phyloP scores from a whole-genome alignment of 345 rosid genomes.

The Excoecaria agallocha region DNA sequence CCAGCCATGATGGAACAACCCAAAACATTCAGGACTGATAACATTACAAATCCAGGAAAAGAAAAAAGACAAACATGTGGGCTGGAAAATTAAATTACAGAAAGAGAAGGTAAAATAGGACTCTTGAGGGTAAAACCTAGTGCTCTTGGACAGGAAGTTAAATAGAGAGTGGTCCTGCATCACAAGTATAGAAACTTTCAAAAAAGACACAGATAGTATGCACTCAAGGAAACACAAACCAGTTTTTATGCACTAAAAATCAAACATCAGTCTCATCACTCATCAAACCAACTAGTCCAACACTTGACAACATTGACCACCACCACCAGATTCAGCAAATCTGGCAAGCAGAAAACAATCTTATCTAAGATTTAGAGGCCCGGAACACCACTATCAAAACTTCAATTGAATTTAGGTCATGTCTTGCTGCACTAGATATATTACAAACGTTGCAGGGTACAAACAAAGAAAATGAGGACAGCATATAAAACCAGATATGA shows the following conservation, averaged over 20 bases:
- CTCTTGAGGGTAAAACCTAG: not conserved
- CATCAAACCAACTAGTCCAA: not conserved
- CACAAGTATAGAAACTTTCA: not conserved
- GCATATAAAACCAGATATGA: constrained; percentile 5
- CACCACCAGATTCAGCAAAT: not conserved
- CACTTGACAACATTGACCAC: not conserved
- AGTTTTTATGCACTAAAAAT: not conserved
- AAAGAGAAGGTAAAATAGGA: not conserved
- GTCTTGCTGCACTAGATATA: not conserved
- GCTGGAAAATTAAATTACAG: not conserved
- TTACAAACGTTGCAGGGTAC: not conserved
- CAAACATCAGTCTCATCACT: not conserved
- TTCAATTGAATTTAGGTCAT: constrained; percentile 4
- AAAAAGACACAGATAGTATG: not conserved
- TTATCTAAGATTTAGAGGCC: constrained; percentile 8
- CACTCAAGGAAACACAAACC: not conserved
- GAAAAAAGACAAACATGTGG: not conserved
- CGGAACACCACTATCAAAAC: constrained; percentile 25
- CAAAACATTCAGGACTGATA: not conserved
- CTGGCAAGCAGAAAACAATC: constrained; percentile 13
- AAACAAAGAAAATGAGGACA: constrained; percentile 16
- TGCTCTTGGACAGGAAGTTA: not conserved
- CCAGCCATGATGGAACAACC: not conserved
- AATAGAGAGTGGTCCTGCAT: too few species aligned
- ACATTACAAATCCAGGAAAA: not conserved